Evolutionary conservation across 2,329 filamentous ascomycete species (phyloP), one percentile per base, ranked within the genome.

Genomic region (Nothomitra cinnamomea): DNA sequence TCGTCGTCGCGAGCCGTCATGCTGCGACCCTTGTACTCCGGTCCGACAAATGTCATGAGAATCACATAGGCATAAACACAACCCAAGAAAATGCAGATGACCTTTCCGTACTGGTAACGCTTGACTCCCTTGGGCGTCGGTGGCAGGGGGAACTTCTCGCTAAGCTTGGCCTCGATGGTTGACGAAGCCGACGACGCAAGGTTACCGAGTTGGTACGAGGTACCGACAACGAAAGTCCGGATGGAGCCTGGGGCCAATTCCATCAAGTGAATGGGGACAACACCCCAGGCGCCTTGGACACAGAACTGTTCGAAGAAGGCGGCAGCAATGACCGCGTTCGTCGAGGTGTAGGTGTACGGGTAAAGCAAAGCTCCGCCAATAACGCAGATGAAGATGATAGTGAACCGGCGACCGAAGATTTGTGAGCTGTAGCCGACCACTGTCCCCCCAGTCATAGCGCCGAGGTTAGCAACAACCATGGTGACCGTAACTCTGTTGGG

Each of bases 31-130:
- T 21, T 19, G 22, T 42, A 42, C 62, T 76, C 73, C 0, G 73
- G 73, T 3, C 83, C 83, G 2, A 85, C 43, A 8, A 85, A 65
- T 0, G 81, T 82, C 53, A 87, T 63, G 2, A 81, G 7, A 56
- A 82, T 78, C 3, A 74, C 69, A 62, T 80, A 82, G 1, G 69
- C 76, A 60, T 72, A 94, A 1, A 94, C 87, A 59, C 83, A 87
- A 1, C 75, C 88, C 84, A 95, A 88, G 68, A 95, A 94, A 62
- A 94, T 92, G 63, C 82, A 87, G 58, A 94, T 90, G 8, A 94
- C 87, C 60, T 82, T 82, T 40, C 86, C 87, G 60, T 94, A 94
- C 56, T 86, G 70, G 65, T 83, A 87, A 2, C 83, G 71, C 48
- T 67, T 65, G 0, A 69, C 73, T 1, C 67, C 63, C 17, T 72